These are phyloP conservation scores for Elasticomyces elasticus DNA, from an alignment of 495 filamentous ascomycete genomes.

Conservation along the genomic window DNA sequence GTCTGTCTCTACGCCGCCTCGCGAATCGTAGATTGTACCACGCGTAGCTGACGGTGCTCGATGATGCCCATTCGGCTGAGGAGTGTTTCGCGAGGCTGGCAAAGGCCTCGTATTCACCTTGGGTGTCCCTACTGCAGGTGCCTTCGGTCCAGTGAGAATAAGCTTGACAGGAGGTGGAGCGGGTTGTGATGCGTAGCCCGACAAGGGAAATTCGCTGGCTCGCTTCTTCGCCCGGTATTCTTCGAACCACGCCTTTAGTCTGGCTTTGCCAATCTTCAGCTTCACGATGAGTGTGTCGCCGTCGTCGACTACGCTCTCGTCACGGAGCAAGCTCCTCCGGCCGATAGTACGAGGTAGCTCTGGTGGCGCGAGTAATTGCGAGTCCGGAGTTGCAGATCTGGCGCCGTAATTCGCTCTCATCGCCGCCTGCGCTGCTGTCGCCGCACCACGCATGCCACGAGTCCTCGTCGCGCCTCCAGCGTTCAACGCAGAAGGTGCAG, in stretches of 20 bases:
- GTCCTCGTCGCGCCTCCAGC: conserved; percentile 50
- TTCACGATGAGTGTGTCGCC: conserved; percentile 56
- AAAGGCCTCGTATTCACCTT: conserved; percentile 28
- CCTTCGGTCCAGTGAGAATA: conserved; percentile 25
- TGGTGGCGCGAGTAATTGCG: conserved; percentile 41
- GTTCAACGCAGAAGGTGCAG: conserved; percentile 50
- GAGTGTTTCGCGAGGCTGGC: conserved; percentile 19
- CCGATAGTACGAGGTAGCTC: conserved; percentile 58
- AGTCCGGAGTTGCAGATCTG: conserved; percentile 83
- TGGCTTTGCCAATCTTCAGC: conserved; percentile 46
- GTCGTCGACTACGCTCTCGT: conserved; percentile 65
- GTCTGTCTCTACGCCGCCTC: conserved; percentile 9
- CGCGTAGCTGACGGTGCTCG: conserved; percentile 16
- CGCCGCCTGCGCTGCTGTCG: conserved; percentile 66
- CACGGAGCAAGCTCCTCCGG: conserved; percentile 44
- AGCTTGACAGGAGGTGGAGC: background rate
- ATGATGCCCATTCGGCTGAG: conserved; percentile 15
- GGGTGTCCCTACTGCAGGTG: conserved; percentile 53
- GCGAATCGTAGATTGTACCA: conserved; percentile 16
- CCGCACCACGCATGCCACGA: conserved; percentile 77
- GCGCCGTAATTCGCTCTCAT: conserved; percentile 59
- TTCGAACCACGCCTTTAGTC: conserved; percentile 36
- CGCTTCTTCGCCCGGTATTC: conserved; percentile 50
- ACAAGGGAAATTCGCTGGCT: conserved; percentile 32
- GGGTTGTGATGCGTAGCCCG: conserved; percentile 20